These are phyloP conservation scores for Amesomyces nigricolor DNA, from an alignment of 2,329 filamentous ascomycete species.

Conservation along the genomic window DNA sequence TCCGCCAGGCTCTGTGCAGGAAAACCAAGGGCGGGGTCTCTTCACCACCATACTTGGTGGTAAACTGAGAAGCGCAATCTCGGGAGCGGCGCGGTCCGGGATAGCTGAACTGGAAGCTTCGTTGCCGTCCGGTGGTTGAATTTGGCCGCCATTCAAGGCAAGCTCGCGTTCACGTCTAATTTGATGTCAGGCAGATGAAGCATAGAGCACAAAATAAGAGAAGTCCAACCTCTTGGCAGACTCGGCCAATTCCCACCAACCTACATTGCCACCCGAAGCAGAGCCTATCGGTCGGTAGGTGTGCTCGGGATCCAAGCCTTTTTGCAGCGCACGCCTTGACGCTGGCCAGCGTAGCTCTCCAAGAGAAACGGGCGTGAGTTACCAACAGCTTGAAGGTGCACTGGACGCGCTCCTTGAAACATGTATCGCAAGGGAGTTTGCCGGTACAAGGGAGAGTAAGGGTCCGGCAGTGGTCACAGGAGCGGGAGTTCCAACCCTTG, in stretches of 20 bases:
- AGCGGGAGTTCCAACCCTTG: constrained; percentile 9
- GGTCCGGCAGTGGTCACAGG: constrained; percentile 16
- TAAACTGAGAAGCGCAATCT: constrained; percentile 15
- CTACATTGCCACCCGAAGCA: too few relatives aligned
- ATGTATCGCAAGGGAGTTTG: constrained; percentile 16
- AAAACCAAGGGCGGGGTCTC: constrained; percentile 20
- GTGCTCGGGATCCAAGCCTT: neutral
- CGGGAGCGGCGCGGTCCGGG: neutral
- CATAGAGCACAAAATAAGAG: neutral
- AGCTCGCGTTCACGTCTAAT: neutral
- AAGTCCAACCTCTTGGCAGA: neutral
- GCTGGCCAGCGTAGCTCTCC: neutral
- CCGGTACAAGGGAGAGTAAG: constrained; percentile 16
- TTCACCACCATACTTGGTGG: constrained; percentile 13
- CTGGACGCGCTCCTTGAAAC: constrained; percentile 16
- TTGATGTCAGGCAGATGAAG: neutral
- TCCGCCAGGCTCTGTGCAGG: constrained; percentile 21
- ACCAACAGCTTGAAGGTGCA: constrained; percentile 17
- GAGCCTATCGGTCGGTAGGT: neutral
- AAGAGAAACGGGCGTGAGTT: neutral
- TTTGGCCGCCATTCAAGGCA: neutral
- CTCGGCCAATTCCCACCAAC: neutral
- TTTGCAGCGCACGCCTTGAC: neutral
- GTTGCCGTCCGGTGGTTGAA: neutral
- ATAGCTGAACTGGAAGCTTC: neutral